phyloP scores from a whole-genome alignment of 106 monocot species.

The Triglochin maritima region DNA sequence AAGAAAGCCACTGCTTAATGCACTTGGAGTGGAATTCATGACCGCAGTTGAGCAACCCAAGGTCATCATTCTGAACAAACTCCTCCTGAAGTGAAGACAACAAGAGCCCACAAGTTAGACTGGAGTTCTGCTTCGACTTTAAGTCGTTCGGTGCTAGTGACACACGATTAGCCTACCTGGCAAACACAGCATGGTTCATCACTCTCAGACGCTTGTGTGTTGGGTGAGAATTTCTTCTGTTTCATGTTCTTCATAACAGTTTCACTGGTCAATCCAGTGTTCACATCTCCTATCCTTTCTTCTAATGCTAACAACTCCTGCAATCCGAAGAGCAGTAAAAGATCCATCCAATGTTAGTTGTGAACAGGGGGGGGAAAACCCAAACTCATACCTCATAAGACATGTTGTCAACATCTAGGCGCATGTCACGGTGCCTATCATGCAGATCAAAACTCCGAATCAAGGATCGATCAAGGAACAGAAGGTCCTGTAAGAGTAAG shows the following conservation, averaged over 20 bases:
- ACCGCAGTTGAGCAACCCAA: no score
- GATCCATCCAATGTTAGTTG: background rate
- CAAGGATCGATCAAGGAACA: conserved; percentile 17
- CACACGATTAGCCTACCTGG: conserved; percentile 7
- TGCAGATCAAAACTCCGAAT: conserved; percentile 22
- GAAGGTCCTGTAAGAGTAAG: conserved; percentile 14
- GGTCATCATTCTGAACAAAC: no score
- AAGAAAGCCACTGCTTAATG: no score
- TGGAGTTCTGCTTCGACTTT: no score
- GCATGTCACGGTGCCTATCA: conserved; percentile 56
- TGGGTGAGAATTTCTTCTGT: conserved; percentile 10
- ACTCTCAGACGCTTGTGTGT: background rate
- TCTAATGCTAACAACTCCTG: conserved; percentile 60
- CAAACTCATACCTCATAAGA: conserved; percentile 48
- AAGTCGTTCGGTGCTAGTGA: no score
- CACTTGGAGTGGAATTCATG: no score
- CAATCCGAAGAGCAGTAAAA: background rate
- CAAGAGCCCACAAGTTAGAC: no score
- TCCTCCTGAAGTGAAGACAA: no score
- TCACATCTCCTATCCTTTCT: conserved; percentile 52
- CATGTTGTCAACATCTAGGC: conserved; percentile 74
- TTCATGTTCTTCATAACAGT: conserved; percentile 27
- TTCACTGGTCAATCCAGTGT: conserved; percentile 49
- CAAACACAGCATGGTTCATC: conserved; percentile 31
- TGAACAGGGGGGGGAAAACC: background rate